Conservation (phyloP, 208 protist genomes). For the Plasmodiophora brassicae region DNA sequence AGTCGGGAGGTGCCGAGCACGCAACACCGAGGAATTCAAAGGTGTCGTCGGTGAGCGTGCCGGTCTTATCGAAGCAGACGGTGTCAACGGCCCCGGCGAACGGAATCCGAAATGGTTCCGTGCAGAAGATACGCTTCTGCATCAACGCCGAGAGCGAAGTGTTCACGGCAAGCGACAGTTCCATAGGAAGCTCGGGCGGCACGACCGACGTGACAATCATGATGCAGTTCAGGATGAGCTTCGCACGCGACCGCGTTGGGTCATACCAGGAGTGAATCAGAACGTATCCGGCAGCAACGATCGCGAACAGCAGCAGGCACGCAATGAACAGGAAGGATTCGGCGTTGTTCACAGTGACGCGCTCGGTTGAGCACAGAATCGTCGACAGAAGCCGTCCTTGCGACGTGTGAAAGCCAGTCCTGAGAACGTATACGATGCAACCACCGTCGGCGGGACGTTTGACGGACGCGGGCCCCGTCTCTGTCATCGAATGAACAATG, state of each 20-base stretch:
- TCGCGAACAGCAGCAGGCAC: constrained; percentile 90
- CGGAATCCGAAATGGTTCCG: constrained; percentile 98
- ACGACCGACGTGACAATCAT: constrained; percentile 79
- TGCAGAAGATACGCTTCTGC: constrained; percentile 75
- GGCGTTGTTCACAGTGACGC: constrained; percentile 84
- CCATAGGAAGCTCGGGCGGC: constrained; percentile 98
- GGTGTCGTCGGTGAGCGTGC: constrained; percentile 90
- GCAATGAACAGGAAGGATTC: constrained; percentile 91
- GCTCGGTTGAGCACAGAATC: constrained; percentile 79
- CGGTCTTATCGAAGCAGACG: constrained; percentile 99
- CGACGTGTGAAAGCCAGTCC: constrained; percentile 95
- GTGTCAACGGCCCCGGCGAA: constrained; percentile 92
- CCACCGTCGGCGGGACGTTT: constrained; percentile 62
- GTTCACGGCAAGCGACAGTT: constrained; percentile 93
- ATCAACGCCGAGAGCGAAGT: constrained; percentile 81
- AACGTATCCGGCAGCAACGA: constrained; percentile 54
- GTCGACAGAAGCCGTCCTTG: constrained; percentile 77
- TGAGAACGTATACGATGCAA: constrained; percentile 87
- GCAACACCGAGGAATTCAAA: constrained; percentile 76
- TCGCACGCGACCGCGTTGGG: constrained; percentile 73
- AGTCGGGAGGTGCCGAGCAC: too few relatives aligned
- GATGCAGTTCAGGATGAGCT: constrained; percentile 94
- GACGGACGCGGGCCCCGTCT: neutral
- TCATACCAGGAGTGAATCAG: constrained; percentile 38
- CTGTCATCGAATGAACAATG: constrained; percentile 59